Conservation (phyloP, 2,329 filamentous ascomycete species). For the Pseudogymnoascus sp. region DNA sequence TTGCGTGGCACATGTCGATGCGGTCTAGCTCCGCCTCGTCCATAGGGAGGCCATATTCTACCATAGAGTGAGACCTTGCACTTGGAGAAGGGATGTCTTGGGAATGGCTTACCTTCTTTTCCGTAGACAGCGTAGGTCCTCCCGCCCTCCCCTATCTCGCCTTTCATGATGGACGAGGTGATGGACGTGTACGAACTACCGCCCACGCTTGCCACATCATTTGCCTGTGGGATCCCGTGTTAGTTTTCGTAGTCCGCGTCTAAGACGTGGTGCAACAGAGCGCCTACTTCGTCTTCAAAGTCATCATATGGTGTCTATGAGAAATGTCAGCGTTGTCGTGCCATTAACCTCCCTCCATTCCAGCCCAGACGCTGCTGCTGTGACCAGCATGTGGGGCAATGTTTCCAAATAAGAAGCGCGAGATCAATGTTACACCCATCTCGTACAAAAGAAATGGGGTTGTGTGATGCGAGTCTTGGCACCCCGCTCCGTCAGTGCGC, state of each 20-base stretch:
- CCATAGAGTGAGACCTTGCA: neutral
- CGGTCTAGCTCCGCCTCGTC: slow-evolving; percentile 16
- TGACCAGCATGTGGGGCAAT: neutral
- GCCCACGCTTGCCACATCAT: neutral
- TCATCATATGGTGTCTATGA: neutral
- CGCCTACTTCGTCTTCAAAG: neutral
- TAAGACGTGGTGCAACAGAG: neutral
- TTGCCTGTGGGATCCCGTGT: neutral
- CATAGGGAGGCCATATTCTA: slow-evolving; percentile 17
- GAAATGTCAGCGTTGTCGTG: neutral
- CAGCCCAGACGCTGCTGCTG: neutral
- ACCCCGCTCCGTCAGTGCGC: neutral
- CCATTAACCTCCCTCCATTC: neutral
- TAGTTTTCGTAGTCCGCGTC: neutral
- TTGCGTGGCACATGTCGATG: slow-evolving; percentile 17
- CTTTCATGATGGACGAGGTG: neutral
- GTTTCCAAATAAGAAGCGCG: neutral
- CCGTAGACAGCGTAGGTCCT: slow-evolving; percentile 13
- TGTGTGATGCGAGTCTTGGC: neutral
- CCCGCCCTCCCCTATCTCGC: slow-evolving; percentile 12
- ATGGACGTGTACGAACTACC: neutral
- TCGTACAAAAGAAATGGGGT: neutral
- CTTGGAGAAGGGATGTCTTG: neutral
- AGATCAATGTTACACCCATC: neutral
- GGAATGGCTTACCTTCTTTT: slow-evolving; percentile 9